Percentiles rank a stretch among this genome's conserved stretches.
Evolutionary conservation across 2,329 filamentous ascomycete species (phyloP).

Genomic region (Cyclaneusma minus): DNA sequence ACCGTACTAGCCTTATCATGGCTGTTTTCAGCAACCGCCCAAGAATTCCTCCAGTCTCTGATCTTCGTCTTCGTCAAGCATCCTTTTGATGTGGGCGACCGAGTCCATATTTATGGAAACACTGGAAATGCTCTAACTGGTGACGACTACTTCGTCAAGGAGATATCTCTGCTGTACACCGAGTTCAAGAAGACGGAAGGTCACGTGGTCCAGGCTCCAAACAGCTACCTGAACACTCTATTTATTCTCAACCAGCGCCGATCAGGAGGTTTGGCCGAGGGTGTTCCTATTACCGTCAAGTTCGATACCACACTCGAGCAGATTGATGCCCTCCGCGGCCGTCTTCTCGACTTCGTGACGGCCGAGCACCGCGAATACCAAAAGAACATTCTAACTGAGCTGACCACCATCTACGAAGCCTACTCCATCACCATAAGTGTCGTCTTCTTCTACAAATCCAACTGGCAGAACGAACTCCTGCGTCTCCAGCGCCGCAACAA

Average conservation of each 20-base stretch:
- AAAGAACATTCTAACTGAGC: constrained; percentile 70
- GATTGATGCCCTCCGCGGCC: constrained; percentile 66
- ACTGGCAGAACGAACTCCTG: constrained; percentile 87
- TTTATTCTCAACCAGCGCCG: constrained; percentile 93
- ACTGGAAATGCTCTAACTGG: constrained; percentile 64
- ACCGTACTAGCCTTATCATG: constrained; percentile 80
- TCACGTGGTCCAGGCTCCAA: constrained; percentile 88
- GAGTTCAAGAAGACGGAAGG: constrained; percentile 99
- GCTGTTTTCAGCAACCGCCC: constrained; percentile 83
- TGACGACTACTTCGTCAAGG: constrained; percentile 92
- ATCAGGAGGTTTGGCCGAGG: constrained; percentile 76
- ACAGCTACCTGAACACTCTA: constrained; percentile 80
- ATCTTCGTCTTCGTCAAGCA: constrained; percentile 97
- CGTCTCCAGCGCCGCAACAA: constrained; percentile 85
- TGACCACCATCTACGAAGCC: constrained; percentile 65
- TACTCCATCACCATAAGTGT: constrained; percentile 81
- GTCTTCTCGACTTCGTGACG: constrained; percentile 69
- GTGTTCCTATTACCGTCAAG: constrained; percentile 68
- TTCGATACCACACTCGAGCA: constrained; percentile 75
- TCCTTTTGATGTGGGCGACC: constrained; percentile 89
- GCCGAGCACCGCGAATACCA: constrained; percentile 84
- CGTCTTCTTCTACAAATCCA: constrained; percentile 95
- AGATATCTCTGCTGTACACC: constrained; percentile 83
- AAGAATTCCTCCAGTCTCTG: constrained; percentile 86
- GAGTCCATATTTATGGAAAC: constrained; percentile 82